Evolutionary conservation across 768 basidiomycete genomes (phyloP), one percentile per base, ranked within the genome.

Genomic region (Neoboletus subvelutipes): DNA sequence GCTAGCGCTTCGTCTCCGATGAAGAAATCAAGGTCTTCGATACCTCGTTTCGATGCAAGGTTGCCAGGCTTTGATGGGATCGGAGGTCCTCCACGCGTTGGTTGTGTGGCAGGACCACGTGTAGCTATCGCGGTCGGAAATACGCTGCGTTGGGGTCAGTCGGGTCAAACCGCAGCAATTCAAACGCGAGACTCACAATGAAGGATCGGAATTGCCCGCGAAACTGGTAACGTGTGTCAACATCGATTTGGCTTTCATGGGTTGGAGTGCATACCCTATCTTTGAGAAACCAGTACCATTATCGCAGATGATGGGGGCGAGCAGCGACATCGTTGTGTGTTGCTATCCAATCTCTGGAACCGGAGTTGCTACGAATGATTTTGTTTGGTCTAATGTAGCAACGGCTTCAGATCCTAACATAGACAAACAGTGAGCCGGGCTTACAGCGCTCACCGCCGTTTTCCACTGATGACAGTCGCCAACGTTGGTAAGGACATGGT

Each of bases 21-120:
- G 81, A 90, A 97, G 82, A 98, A 99, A 78, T 99, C 96, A 60
- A 98, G 89, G 74, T 99, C 97, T 74, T 99, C 97, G 37, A 98
- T 89, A 12, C 97, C 97, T 54, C 97, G 87, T 76, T 98, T 98
- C 56, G 92, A 92, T 3, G 96, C 96, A 46, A 98, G 85, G 75
- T 95, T 86, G 4, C 93, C 88, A 9, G 94, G 92, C 72, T 94
- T 94, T 40, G 84, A 75, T 28, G 93, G 90, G 46, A 94, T 77
- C 20, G 91, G 78, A 13, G 93, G 91, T 2, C 88, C 90, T 41
- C 85, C 81, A 48, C 88, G 80, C 10, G 76, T 73, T 9, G 81
- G 57, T 61, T 86, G 82, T 0, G 84, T 57, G 3, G 88, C 78
- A 12, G 87, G 83, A 86, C 60, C 92, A 83, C 69, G 69, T 13